phyloP scores from a whole-genome alignment of 257 asterid genomes.

The Perilla frutescens region DNA sequence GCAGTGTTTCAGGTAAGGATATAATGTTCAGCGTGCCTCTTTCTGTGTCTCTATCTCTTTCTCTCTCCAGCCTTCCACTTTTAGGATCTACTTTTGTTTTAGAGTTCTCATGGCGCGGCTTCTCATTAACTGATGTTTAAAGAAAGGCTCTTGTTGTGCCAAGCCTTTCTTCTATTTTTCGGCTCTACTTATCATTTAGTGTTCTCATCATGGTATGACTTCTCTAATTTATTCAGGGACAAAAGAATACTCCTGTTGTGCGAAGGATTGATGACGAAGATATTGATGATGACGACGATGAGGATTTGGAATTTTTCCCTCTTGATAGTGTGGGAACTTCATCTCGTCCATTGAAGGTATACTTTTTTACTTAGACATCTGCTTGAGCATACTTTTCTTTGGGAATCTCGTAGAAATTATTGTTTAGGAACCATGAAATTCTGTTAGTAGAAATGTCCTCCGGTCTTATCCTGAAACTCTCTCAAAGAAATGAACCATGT shows the following conservation, averaged over 20 bases:
- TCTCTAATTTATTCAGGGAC: constrained; percentile 48
- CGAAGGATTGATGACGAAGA: constrained; percentile 72
- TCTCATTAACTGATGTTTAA: constrained; percentile 48
- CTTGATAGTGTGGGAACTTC: constrained; percentile 42
- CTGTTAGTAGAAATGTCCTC: too few species aligned
- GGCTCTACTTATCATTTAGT: background rate
- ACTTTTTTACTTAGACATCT: background rate
- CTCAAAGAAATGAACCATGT: background rate
- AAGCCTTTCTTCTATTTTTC: background rate
- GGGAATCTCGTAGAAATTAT: constrained; percentile 6
- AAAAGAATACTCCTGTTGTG: constrained; percentile 44
- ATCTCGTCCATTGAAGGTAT: constrained; percentile 54
- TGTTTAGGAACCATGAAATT: background rate
- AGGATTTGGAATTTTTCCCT: constrained; percentile 35
- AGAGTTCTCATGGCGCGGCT: constrained; percentile 10
- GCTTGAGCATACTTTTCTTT: background rate
- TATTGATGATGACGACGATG: constrained; percentile 52
- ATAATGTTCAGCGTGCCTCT: background rate
- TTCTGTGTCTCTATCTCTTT: too few species aligned
- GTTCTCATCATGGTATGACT: constrained; percentile 24
- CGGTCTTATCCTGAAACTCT: too few species aligned
- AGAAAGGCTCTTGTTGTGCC: constrained; percentile 33
- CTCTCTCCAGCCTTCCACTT: background rate
- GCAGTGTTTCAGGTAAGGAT: constrained; percentile 58
- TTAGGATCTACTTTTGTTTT: constrained; percentile 8